These are phyloP conservation scores for Yamadazyma nakazawae DNA, from an alignment of 805 yeast species.

Conservation along the genomic window DNA sequence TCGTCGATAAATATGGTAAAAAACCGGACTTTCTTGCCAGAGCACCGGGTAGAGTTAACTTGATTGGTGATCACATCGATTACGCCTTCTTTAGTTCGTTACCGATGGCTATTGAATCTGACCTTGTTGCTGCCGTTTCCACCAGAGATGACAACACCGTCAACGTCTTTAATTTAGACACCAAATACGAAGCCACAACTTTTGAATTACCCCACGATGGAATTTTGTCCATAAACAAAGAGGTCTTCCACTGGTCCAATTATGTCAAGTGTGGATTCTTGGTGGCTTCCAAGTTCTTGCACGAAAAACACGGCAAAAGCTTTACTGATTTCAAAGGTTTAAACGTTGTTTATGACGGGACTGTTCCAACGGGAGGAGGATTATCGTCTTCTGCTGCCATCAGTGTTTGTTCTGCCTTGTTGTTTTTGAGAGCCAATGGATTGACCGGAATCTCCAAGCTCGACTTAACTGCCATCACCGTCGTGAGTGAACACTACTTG, in stretches of 20 bases:
- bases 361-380: constrained; percentile 72
- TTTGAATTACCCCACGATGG: constrained; percentile 43
- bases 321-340: constrained; percentile 42
- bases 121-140: constrained; percentile 53
- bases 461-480: constrained; percentile 57
- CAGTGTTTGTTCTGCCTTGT: constrained; percentile 60
- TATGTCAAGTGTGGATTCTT: constrained; percentile 64
- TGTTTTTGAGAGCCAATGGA: constrained; percentile 53
- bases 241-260: constrained; percentile 58
- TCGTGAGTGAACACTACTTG: constrained; percentile 64
- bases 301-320: constrained; percentile 26
- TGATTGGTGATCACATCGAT: constrained; percentile 75
- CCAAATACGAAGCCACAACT: constrained; percentile 30
- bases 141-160: constrained; percentile 13
- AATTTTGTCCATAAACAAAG: constrained; percentile 45
- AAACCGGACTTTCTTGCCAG: constrained; percentile 50
- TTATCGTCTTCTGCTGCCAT: constrained; percentile 71
- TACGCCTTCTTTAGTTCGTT: constrained; percentile 63
- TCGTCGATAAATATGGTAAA: constrained; percentile 19
- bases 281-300: constrained; percentile 52
- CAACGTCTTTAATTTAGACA: constrained; percentile 30
- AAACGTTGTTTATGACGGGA: constrained; percentile 54
- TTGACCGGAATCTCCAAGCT: constrained; percentile 41
- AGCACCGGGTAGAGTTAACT: constrained; percentile 74
- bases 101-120: constrained; percentile 70